A percentile compares a stretch with the other conserved stretches of the same genome.
Evolutionary conservation across 352 stramenopile species (phyloP).

Genomic region (Phytophthora idaei): DNA sequence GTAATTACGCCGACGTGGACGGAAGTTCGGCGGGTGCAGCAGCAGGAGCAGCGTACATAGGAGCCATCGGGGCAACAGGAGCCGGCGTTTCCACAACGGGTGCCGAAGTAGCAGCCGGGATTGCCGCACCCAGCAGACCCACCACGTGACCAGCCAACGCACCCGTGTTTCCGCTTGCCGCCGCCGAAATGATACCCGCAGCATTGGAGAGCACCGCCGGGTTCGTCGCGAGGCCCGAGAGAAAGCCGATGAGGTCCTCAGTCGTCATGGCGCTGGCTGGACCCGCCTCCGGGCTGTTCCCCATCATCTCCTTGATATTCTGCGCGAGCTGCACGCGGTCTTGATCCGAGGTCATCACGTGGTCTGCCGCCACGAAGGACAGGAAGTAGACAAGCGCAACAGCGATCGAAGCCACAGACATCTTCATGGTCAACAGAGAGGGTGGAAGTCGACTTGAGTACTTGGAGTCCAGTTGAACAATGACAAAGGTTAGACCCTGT

Average conservation of each 20-base stretch:
- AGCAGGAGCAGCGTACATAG: neutral
- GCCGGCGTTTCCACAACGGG: neutral
- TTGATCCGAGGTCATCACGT: constrained; percentile 8
- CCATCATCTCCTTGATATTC: constrained; percentile 21
- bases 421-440: constrained; percentile 4
- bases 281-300: constrained; percentile 3
- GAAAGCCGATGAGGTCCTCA: constrained; percentile 6
- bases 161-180: constrained; percentile 10
- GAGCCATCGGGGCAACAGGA: neutral
- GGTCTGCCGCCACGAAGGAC: constrained; percentile 16
- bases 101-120: constrained; percentile 1
- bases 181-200: constrained; percentile 16
- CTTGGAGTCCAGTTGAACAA: constrained; percentile 29
- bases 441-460: constrained; percentile 11
- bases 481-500: neutral
- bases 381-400: constrained; percentile 8
- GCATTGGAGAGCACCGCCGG: constrained; percentile 7
- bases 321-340: constrained; percentile 24
- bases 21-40: neutral
- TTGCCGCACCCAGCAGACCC: constrained; percentile 1
- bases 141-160: constrained; percentile 15
- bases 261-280: constrained; percentile 1
- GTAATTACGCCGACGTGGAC: neutral
- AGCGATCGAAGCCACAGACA: neutral
- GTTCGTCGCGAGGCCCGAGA: constrained; percentile 7